Percentiles rank a stretch among this genome's conserved stretches.
Evolutionary conservation across 768 basidiomycete species (phyloP).

Genomic region (Amanita rubescens): DNA sequence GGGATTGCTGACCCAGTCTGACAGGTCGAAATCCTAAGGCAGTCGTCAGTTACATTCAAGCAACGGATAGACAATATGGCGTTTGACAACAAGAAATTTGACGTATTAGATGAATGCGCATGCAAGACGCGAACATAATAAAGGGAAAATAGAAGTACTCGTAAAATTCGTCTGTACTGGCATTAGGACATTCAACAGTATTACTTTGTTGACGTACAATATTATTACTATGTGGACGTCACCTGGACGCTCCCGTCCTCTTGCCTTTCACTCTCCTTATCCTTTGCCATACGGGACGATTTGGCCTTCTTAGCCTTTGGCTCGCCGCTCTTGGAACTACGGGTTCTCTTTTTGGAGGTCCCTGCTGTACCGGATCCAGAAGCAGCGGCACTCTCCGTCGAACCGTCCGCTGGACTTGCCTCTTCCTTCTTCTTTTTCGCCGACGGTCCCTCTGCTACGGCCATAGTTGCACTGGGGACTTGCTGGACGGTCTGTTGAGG

Average conservation of each 20-base stretch:
- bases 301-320: constrained; percentile 25
- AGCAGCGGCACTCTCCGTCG: constrained; percentile 5
- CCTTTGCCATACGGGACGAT: constrained; percentile 11
- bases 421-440: constrained; percentile 19
- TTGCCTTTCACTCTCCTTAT: constrained; percentile 14
- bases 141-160: too few species aligned
- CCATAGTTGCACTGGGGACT: background rate
- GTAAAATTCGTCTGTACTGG: too few species aligned
- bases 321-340: constrained; percentile 24
- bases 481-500: constrained; percentile 5
- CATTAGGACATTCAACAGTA: background rate
- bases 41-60: background rate
- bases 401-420: background rate
- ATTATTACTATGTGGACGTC: constrained; percentile 2
- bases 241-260: background rate
- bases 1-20: background rate
- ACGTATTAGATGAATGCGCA: too few species aligned
- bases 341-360: constrained; percentile 19
- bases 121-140: too few species aligned
- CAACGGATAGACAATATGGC: background rate
- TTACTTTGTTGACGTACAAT: background rate
- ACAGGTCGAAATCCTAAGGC: background rate
- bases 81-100: background rate
- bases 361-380: constrained; percentile 13
- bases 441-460: background rate